Evolutionary conservation across 2,329 filamentous ascomycete species (phyloP).

Genomic region (Talaromyces sp.): DNA sequence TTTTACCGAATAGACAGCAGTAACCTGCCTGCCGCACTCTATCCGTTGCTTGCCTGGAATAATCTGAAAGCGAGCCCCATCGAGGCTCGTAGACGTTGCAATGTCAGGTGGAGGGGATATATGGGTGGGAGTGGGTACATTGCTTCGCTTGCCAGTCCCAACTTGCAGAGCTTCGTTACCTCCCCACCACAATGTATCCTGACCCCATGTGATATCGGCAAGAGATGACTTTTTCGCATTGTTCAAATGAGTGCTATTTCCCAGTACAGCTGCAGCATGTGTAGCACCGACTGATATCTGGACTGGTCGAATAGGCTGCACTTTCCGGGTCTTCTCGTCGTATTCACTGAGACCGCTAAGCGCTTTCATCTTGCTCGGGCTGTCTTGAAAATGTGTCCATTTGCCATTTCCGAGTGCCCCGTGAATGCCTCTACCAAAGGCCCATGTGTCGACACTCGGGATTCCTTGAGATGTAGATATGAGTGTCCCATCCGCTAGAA

Average conservation of each 20-base stretch:
- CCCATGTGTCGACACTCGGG: constrained; percentile 76
- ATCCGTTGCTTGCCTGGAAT: constrained; percentile 80
- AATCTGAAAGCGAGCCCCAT: constrained; percentile 71
- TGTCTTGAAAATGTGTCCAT: constrained; percentile 81
- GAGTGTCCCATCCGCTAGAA: constrained; percentile 45
- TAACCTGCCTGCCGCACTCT: constrained; percentile 78
- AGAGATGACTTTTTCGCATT: constrained; percentile 50
- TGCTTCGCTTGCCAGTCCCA: constrained; percentile 83
- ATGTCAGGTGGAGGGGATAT: constrained; percentile 69
- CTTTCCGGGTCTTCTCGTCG: constrained; percentile 65
- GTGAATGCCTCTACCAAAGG: constrained; percentile 79
- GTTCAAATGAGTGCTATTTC: constrained; percentile 68
- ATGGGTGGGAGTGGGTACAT: constrained; percentile 70
- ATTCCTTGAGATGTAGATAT: constrained; percentile 57
- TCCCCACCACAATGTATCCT: constrained; percentile 89
- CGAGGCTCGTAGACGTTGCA: constrained; percentile 59
- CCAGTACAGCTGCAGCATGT: constrained; percentile 78
- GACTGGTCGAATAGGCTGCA: constrained; percentile 73
- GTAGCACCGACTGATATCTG: constrained; percentile 71
- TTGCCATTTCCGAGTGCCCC: constrained; percentile 79
- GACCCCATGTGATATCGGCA: constrained; percentile 77
- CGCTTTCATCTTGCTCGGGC: constrained; percentile 73
- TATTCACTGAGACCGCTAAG: constrained; percentile 84
- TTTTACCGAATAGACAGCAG: constrained; percentile 69
- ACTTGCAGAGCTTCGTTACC: constrained; percentile 93